Conservation (phyloP, 2,329 filamentous ascomycete species). For the Fusarium sp. region DNA sequence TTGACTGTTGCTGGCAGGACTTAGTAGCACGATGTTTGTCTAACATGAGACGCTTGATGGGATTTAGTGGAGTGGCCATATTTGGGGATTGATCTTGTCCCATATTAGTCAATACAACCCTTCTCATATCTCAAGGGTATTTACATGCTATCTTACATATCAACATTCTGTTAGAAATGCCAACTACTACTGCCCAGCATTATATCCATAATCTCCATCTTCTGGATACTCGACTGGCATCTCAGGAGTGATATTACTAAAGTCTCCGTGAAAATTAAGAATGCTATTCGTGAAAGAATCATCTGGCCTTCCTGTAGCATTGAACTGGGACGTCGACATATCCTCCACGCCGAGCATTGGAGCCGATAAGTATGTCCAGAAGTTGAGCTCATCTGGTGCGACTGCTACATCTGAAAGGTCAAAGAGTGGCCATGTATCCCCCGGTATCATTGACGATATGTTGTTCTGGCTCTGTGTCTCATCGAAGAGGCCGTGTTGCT, state of each 20-base stretch:
- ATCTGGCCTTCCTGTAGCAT: background rate
- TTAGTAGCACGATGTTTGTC: background rate
- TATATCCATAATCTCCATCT: background rate
- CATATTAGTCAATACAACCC: background rate
- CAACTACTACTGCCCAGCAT: background rate
- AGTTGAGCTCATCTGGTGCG: background rate
- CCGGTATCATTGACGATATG: background rate
- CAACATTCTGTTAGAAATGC: background rate
- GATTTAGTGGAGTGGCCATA: background rate
- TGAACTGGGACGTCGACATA: background rate
- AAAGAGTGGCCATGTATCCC: background rate
- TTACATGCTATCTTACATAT: background rate
- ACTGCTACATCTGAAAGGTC: background rate
- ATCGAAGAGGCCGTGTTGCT: background rate
- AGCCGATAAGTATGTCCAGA: conserved; percentile 8
- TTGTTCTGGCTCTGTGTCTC: rapidly evolving
- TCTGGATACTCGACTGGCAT: background rate
- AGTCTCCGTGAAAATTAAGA: conserved; percentile 2
- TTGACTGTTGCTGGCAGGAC: background rate
- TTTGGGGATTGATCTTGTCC: no score
- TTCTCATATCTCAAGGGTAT: background rate
- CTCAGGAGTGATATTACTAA: background rate
- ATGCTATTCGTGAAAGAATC: conserved; percentile 3
- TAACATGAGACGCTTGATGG: background rate
- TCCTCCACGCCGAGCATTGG: background rate